Percentiles rank a stretch among this genome's conserved stretches.
These are phyloP conservation scores for Fremontodendron californicum DNA, from an alignment of 345 rosid species.

Conservation along the genomic window DNA sequence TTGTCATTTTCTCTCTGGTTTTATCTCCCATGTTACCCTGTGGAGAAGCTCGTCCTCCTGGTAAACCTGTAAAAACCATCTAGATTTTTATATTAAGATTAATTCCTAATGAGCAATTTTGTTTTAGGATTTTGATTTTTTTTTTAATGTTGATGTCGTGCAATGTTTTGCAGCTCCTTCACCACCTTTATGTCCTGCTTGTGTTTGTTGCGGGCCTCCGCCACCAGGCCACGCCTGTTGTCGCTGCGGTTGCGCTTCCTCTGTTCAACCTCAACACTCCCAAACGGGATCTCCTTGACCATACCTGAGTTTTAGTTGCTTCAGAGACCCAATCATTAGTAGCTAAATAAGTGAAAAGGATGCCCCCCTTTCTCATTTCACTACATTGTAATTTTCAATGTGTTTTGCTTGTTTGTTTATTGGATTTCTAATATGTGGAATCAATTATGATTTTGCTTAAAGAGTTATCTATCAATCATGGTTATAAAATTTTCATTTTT, in stretches of 20 bases:
- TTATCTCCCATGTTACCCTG: slow-evolving; percentile 15
- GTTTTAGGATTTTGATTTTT: not conserved
- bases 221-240: slow-evolving; percentile 27
- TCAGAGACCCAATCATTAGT: not conserved
- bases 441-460: too few species aligned
- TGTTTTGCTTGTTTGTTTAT: not conserved
- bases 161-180: not conserved
- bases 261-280: not conserved
- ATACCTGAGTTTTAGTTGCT: not conserved
- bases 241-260: slow-evolving; percentile 7
- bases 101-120: not conserved
- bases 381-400: not conserved
- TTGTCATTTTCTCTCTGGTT: slow-evolving; percentile 23
- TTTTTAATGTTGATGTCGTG: not conserved
- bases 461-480: too few species aligned
- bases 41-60: slow-evolving; percentile 17
- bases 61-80: slow-evolving; percentile 18
- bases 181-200: slow-evolving; percentile 23
- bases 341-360: not conserved
- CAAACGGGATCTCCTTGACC: not conserved
- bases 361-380: not conserved
- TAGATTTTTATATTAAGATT: too few species aligned
- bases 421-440: not conserved
- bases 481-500: too few species aligned
- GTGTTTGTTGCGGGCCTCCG: slow-evolving; percentile 26